Conservation (phyloP, 306 rosid genomes). For the Vicia sativa region DNA sequence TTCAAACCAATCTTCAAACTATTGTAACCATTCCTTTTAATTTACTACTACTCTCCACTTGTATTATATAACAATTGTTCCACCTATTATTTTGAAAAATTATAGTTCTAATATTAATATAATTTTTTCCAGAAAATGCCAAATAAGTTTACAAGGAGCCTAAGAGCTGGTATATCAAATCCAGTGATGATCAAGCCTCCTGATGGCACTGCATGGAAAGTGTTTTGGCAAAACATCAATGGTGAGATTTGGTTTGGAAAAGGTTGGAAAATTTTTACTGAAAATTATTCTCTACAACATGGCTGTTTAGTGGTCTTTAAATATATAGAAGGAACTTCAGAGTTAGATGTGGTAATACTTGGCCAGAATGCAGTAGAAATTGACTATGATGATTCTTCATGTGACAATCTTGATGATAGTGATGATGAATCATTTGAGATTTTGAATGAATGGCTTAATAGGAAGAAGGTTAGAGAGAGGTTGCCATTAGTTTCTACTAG, state of each 20-base stretch:
- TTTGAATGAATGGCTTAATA: conserved; percentile 16
- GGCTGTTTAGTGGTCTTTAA: neutral
- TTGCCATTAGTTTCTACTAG: neutral
- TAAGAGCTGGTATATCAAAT: conserved; percentile 19
- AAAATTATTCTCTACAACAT: neutral
- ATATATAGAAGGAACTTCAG: neutral
- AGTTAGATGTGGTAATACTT: conserved; percentile 1
- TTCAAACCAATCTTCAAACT: conserved; percentile 4
- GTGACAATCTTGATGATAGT: neutral
- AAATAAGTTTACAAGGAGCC: neutral
- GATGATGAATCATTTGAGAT: neutral
- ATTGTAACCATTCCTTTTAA: neutral
- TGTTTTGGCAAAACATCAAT: conserved; percentile 7
- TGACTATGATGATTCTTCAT: neutral
- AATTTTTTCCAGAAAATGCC: conserved; percentile 39
- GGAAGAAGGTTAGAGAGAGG: conserved; percentile 21
- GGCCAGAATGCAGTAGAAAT: neutral
- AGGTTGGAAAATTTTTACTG: conserved; percentile 12
- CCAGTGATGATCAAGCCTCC: conserved; percentile 20
- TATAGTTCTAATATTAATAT: too few relatives aligned
- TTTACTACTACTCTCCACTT: neutral
- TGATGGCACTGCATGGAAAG: conserved; percentile 27
- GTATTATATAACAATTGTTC: too few relatives aligned
- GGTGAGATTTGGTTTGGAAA: conserved; percentile 19
- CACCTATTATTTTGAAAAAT: neutral